Base-by-base conservation (phyloP, 371 early-diverging fungal genomes). In the Basidiobolus meristosporus region DNA sequence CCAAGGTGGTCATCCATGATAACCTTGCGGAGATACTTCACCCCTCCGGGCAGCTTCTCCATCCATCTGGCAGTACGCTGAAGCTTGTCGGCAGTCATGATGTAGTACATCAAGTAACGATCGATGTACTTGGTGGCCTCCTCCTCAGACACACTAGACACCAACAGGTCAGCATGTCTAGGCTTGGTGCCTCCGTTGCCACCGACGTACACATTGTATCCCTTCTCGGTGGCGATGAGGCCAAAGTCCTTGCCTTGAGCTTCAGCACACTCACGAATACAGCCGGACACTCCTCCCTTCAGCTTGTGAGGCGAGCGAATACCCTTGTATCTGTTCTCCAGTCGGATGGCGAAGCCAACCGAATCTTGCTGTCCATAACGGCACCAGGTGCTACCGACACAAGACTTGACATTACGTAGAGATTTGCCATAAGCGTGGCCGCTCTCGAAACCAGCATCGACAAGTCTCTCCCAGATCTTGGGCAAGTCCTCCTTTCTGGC, bases 391-490 rank as follows among this genome's bases (percentile, higher is more conserved):
- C 68, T 60, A 12, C 77, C 77, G 21, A 76, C 77, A 49, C 77
- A 76, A 32, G 67, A 66, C 47, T 76, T 76, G 51, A 76, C 77
- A 10, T 76, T 76, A 39, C 77, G 65, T n/a, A 76, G 52, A 7
- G 73, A 53, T 47, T 76, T 76, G 22, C 77, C 77, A 38, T 76
- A 76, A 39, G 77, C 77, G 31, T 76, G 77, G 23, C 77, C 77
- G 42, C 66, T 63, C 52, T 76, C 76, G 38, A 76, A 62, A 11
- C 76, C 77, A 9, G 71, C 68, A 17, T 57, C 49, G 19, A 76
- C 61, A 9, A 76, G 58, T 11, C 59, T 54, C 36, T 71, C 69
- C 76, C 76, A 76, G 21, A 76, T 72, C 6, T 53, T 45, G 12
- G 77, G 77, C 22, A 76, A 51, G 19, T 75, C 67, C 39, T 75